phyloP scores from a whole-genome alignment of 805 yeast genomes.

The Myxozyma nipponensis region DNA sequence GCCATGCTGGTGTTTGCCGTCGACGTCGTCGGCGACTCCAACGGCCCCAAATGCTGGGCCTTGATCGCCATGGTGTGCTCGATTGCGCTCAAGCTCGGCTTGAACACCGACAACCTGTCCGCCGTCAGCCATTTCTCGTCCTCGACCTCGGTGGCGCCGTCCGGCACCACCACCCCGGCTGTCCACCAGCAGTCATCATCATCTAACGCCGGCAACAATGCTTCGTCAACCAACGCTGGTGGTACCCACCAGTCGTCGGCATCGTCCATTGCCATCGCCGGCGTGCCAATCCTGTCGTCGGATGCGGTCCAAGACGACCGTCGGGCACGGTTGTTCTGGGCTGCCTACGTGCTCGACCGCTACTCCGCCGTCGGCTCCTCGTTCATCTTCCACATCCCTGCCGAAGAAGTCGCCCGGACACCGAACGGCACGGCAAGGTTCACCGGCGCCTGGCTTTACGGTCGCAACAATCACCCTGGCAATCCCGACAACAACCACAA shows the following conservation, averaged over 20 bases:
- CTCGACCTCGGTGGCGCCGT: background rate
- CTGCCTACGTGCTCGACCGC: slow-evolving; percentile 29
- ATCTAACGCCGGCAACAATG: background rate
- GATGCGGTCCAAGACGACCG: slow-evolving; percentile 22
- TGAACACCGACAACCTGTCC: slow-evolving; percentile 12
- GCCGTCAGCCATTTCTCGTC: background rate
- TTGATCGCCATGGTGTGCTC: slow-evolving; percentile 30
- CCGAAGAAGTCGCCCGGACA: slow-evolving; percentile 27
- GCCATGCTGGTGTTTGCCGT: slow-evolving; percentile 30
- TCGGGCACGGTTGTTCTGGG: slow-evolving; percentile 32
- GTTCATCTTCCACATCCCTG: slow-evolving; percentile 29
- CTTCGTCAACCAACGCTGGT: background rate
- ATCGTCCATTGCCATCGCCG: slow-evolving; percentile 8
- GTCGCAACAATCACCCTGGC: background rate
- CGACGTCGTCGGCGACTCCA: slow-evolving; percentile 32
- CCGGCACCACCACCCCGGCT: background rate
- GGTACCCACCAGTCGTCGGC: background rate
- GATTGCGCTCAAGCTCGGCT: slow-evolving; percentile 25
- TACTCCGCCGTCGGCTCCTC: slow-evolving; percentile 31
- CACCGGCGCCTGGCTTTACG: background rate
- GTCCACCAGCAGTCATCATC: background rate
- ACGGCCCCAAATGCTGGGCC: slow-evolving; percentile 35
- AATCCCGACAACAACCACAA: background rate
- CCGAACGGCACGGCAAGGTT: slow-evolving; percentile 1
- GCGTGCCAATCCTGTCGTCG: slow-evolving; percentile 12